phyloP scores from a whole-genome alignment of 352 stramenopile genomes.

The Phytophthora hybrid region DNA sequence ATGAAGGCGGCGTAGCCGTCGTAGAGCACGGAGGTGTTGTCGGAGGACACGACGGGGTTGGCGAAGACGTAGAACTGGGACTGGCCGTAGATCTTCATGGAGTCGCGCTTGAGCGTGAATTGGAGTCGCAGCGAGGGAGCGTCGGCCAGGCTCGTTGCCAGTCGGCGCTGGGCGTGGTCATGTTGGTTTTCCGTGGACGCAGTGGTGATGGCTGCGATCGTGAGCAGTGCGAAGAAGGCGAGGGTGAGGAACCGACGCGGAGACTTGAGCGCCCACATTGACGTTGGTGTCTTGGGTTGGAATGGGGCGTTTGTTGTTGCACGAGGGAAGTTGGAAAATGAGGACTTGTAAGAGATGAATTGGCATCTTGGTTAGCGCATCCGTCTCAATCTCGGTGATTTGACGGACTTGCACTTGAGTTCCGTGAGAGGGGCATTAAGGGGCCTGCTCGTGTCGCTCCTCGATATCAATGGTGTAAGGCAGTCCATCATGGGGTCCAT shows the following conservation, averaged over 20 bases:
- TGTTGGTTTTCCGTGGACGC: not conserved
- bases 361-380: not conserved
- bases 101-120: slow-evolving; percentile 35
- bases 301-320: not conserved
- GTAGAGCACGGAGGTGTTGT: slow-evolving; percentile 31
- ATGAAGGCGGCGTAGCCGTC: slow-evolving; percentile 25
- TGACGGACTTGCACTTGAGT: slow-evolving; percentile 2
- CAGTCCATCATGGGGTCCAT: not conserved
- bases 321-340: slow-evolving; percentile 12
- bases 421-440: slow-evolving; percentile 1
- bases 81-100: slow-evolving; percentile 39
- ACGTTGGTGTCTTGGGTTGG: not conserved
- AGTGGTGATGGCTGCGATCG: not conserved
- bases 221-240: slow-evolving; percentile 5
- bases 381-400: not conserved
- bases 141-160: slow-evolving; percentile 20
- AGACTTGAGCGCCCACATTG: slow-evolving; percentile 2
- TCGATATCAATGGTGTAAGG: not conserved
- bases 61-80: slow-evolving; percentile 40
- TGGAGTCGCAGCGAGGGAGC: slow-evolving; percentile 33
- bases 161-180: not conserved
- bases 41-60: slow-evolving; percentile 26
- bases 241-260: not conserved
- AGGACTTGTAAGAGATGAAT: not conserved
- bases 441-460: not conserved